These are phyloP conservation scores for Aleurites moluccanus DNA, from an alignment of 441 rosid species.

Conservation along the genomic window DNA sequence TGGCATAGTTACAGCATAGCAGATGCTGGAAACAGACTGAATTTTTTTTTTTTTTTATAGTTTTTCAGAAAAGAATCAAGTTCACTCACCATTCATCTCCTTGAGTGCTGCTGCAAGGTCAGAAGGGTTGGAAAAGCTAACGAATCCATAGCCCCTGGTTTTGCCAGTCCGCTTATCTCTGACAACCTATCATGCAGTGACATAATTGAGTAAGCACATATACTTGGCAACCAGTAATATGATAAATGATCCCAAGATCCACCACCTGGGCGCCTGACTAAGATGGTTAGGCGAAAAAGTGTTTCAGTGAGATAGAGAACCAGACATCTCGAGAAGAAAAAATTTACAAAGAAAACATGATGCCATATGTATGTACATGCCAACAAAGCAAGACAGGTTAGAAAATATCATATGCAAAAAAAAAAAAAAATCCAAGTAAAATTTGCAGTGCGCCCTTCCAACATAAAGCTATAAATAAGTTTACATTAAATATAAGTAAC, in stretches of 20 bases:
- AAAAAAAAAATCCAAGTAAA: neutral
- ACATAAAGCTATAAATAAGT: neutral
- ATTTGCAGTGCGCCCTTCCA: neutral
- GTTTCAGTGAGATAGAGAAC: neutral
- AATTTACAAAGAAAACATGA: neutral
- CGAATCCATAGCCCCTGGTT: slow-evolving; percentile 95
- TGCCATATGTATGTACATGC: neutral
- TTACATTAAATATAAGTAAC: neutral
- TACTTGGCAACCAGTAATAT: slow-evolving; percentile 4
- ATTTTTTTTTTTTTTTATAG: neutral
- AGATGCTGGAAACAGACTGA: neutral
- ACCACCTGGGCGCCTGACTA: neutral
- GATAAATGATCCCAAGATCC: neutral
- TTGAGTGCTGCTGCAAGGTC: slow-evolving; percentile 90
- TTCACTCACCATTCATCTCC: slow-evolving; percentile 82
- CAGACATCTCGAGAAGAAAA: neutral
- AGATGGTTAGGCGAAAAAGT: neutral
- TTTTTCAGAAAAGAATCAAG: neutral
- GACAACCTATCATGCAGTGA: slow-evolving; percentile 54
- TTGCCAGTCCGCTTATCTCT: slow-evolving; percentile 96
- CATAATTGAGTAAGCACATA: neutral
- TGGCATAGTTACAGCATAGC: neutral
- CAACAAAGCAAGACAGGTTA: neutral
- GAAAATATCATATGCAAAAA: neutral
- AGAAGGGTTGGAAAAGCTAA: slow-evolving; percentile 79